These are phyloP conservation scores for Pseudoneurospora amorphoporcata DNA, from an alignment of 495 filamentous ascomycete genomes.

Conservation along the genomic window DNA sequence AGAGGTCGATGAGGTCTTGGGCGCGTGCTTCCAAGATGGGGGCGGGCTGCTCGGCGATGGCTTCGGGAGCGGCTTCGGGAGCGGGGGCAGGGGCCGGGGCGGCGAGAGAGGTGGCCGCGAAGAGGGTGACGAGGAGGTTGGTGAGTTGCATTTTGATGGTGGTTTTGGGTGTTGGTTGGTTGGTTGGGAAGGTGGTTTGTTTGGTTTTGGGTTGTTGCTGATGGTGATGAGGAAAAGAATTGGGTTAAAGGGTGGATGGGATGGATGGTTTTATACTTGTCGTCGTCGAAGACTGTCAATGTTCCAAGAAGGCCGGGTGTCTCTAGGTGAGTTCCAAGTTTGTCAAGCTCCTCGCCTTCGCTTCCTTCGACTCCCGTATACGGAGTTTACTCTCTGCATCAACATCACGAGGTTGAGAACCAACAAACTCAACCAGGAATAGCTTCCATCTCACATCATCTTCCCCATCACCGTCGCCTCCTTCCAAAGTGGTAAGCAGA, in stretches of 20 bases:
- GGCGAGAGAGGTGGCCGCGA: neutral
- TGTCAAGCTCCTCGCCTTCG: neutral
- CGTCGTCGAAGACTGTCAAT: neutral
- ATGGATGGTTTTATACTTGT: neutral
- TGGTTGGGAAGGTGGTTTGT: neutral
- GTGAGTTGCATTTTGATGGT: conserved; percentile 14
- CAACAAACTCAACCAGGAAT: neutral
- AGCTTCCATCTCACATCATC: neutral
- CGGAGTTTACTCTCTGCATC: neutral
- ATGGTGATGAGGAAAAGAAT: neutral
- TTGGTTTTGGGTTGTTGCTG: neutral
- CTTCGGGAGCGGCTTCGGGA: neutral
- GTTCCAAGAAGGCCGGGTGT: neutral
- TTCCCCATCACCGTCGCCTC: neutral
- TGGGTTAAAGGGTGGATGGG: neutral
- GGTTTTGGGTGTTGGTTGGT: neutral
- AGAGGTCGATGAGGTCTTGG: conserved; percentile 11
- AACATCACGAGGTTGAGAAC: neutral
- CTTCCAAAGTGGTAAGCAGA: neutral
- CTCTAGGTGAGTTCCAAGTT: neutral
- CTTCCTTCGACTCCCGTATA: neutral
- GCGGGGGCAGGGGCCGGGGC: neutral
- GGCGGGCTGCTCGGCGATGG: neutral
- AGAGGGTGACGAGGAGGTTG: conserved; percentile 3
- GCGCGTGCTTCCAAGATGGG: neutral